Evolutionary conservation across 2,329 filamentous ascomycete species (phyloP), one percentile per base, ranked within the genome.

Genomic region (Samsoniella hepiali): DNA sequence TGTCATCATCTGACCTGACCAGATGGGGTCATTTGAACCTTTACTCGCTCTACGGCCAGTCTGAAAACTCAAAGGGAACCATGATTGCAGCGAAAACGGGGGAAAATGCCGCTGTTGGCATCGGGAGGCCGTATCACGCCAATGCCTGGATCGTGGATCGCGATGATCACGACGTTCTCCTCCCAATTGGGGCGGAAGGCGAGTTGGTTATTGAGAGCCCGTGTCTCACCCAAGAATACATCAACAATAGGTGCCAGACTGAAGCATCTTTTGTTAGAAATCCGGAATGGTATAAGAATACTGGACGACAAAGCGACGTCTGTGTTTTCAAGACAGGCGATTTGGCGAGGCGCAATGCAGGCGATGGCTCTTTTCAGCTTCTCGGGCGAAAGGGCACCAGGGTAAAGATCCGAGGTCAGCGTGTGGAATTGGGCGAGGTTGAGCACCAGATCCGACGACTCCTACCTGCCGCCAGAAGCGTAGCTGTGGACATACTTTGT

Each of bases 131-230:
- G 7, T 50, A 36, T 8, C 6, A 59, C 1, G 56, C 56, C 44
- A 59, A 59, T 40, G 57, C 57, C 13, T 59, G 57, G 57, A 59
- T 59, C 22, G 57, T 59, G 34, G 32, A 59, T 31, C 57, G n/a
- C 11, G 44, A 49, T 2, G 32, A 59, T 31, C 44, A 38, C 22
- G 29, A 50, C 10, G 7, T 50, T 49, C 57, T 59, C 15, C 44
- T 59, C 5, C 57, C 57, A 5, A 22, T 59, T 8, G 44, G 57
- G 22, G 44, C 44, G 1, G 57, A 59, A 31, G 57, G 57, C 17
- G 57, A 59, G 44, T 17, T 58, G 32, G 45, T 58, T 11, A 38
- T 58, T 9, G 44, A 58, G 56, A 50, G 56, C n/a, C 56, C 44
- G 10, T 58, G 56, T 15, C 44, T 58, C 13, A 40, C 56, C 8